Evolutionary conservation across 2,329 filamentous ascomycete species (phyloP), one percentile per base, ranked within the genome.

Genomic region (Pyrenochaeta sp.): DNA sequence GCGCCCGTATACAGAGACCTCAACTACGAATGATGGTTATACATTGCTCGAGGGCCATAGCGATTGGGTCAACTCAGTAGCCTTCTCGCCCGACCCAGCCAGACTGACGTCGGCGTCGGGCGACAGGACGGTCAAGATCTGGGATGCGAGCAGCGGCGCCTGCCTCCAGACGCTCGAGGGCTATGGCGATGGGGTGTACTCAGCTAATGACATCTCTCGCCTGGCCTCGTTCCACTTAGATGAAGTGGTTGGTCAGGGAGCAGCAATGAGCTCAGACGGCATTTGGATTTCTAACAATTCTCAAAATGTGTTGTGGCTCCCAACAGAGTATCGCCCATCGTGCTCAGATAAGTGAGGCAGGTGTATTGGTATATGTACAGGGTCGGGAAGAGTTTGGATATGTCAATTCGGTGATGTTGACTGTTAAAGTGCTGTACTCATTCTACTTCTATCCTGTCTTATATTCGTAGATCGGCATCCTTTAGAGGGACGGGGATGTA

Each of bases 61-160:
- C 23, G 17, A 21, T 20, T 2, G n/a, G 3, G 23, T 37, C 17
- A 20, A 3, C 4, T 55, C 40, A 8, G 47, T 67, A 20, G 52
- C 53, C 24, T 61, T 67, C 49, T 61, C 61, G 3, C 40, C 39
- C 31, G 50, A 65, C 43, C 43, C 40, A 14, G 44, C 19, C 2
- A 22, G 17, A 23, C 42, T 65, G 24, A 54, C 23, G 7, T 36
- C 34, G 7, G 21, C 21, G 21, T 36, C 21, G 14, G 6, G 23
- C 17, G 32, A 41, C 10, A 27, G 14, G 1, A 42, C 38, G 2
- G 23, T 42, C 17, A 28, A 29, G 50, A 29, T 63, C 14, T 65
- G 55, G 58, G 59, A 63, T 39, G 37, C 44, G 3, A 36, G 17
- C 37, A 60, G 36, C 17, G 43, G 48, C 24, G 26, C 27, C 17